Percentiles rank a stretch among this genome's conserved stretches.
Evolutionary conservation across 163 green algal genomes (phyloP).

Genomic region (Chlorella variabilis): DNA sequence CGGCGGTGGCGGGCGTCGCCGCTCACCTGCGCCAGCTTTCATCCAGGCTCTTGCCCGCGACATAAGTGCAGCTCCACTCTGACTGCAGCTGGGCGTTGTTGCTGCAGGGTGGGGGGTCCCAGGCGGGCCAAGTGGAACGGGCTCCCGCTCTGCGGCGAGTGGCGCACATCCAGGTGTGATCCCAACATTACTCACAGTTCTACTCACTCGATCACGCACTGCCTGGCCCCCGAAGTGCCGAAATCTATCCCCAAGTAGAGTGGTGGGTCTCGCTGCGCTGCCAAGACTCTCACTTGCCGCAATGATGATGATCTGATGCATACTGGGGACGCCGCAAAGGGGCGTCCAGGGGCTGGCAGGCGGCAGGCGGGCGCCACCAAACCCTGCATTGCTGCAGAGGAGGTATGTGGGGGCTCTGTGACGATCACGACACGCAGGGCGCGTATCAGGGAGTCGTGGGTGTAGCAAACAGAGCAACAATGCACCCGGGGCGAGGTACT

Average conservation of each 20-base stretch:
- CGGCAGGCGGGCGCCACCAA: neutral
- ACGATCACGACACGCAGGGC: too few relatives aligned
- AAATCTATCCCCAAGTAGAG: slow-evolving; percentile 50
- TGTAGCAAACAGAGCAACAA: too few relatives aligned
- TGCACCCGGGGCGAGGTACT: too few relatives aligned
- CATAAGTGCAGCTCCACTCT: neutral
- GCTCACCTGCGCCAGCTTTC: slow-evolving; percentile 4
- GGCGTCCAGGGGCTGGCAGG: neutral
- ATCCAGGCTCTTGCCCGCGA: neutral
- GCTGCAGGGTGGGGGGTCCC: neutral
- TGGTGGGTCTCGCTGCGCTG: neutral
- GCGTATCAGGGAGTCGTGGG: too few relatives aligned
- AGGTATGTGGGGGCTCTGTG: too few relatives aligned
- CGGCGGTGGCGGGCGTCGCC: neutral
- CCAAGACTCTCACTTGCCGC: neutral
- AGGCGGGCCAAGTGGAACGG: too few relatives aligned
- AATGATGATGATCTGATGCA: neutral
- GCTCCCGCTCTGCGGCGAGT: too few relatives aligned
- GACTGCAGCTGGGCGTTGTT: neutral
- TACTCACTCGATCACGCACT: slow-evolving; percentile 35
- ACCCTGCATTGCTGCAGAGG: neutral
- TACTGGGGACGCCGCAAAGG: neutral
- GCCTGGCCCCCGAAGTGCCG: slow-evolving; percentile 48
- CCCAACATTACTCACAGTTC: neutral
- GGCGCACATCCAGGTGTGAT: too few relatives aligned